Percentiles rank a stretch among this genome's conserved stretches.
Evolutionary conservation across 306 rosid species (phyloP).

Genomic region (Senna siamea): DNA sequence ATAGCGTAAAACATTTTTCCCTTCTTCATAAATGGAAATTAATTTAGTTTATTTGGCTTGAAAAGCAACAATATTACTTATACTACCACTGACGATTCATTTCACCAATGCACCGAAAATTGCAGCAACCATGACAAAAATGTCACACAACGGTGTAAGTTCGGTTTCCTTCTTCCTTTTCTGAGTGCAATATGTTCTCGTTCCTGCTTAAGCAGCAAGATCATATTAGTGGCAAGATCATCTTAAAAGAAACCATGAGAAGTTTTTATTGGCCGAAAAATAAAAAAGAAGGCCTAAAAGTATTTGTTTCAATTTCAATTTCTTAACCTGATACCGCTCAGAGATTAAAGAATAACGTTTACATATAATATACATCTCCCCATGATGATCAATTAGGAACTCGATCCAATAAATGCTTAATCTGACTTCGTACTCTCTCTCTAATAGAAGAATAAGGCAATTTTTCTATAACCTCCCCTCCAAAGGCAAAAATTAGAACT

Average conservation of each 20-base stretch:
- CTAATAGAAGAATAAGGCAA: conserved; percentile 65
- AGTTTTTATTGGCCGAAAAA: neutral
- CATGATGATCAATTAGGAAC: conserved; percentile 43
- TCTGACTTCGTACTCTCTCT: conserved; percentile 60
- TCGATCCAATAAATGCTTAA: conserved; percentile 64
- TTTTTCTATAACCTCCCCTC: conserved; percentile 76
- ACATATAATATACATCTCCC: conserved; percentile 19
- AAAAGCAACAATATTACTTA: neutral
- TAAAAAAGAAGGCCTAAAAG: no score
- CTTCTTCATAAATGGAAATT: no score
- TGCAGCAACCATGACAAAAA: neutral
- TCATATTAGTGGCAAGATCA: neutral
- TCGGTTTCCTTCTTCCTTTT: neutral
- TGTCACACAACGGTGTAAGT: neutral
- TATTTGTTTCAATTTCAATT: neutral
- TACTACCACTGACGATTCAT: neutral
- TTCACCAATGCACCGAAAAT: neutral
- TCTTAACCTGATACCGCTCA: neutral
- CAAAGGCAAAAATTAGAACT: conserved; percentile 80
- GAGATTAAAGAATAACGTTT: conserved; percentile 1
- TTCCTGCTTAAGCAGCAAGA: neutral
- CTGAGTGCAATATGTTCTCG: neutral
- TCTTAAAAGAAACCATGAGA: neutral
- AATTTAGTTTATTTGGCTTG: no score
- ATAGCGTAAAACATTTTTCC: no score